Percentiles rank a stretch among this genome's conserved stretches.
These are phyloP conservation scores for Diplogelasinospora grovesii DNA, from an alignment of 495 filamentous ascomycete species.

Conservation along the genomic window DNA sequence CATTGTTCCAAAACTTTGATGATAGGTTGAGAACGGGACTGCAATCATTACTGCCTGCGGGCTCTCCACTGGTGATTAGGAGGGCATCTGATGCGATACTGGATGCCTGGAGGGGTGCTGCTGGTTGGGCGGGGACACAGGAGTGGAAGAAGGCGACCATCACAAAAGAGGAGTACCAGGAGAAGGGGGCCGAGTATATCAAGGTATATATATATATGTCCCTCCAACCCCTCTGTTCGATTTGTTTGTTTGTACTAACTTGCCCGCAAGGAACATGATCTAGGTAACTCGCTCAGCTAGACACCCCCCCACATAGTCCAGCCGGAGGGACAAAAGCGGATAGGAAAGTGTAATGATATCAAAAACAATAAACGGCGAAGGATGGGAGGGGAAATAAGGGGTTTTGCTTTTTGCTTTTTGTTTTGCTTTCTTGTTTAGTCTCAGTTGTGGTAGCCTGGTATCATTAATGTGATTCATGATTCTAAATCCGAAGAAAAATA, in stretches of 20 bases:
- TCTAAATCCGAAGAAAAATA: too few relatives aligned
- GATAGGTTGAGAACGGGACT: conserved; percentile 71
- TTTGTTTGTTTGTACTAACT: background rate
- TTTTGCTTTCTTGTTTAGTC: too few relatives aligned
- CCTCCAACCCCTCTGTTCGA: background rate
- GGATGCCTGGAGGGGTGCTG: conserved; percentile 91
- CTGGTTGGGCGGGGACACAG: conserved; percentile 58
- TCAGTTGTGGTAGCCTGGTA: too few relatives aligned
- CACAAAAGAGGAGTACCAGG: conserved; percentile 68
- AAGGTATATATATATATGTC: conserved; percentile 49
- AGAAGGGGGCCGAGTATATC: conserved; percentile 80
- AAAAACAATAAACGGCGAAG: too few relatives aligned
- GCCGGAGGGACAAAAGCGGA: too few relatives aligned
- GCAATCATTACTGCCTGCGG: conserved; percentile 61
- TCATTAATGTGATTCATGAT: too few relatives aligned
- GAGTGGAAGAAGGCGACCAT: conserved; percentile 47
- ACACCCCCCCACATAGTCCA: too few relatives aligned
- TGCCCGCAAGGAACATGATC: conserved; percentile 61
- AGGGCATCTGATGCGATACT: conserved; percentile 65
- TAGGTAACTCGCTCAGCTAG: conserved; percentile 63
- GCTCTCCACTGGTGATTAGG: conserved; percentile 56
- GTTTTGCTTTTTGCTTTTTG: too few relatives aligned
- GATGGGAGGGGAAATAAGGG: too few relatives aligned
- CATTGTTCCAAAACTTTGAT: conserved; percentile 78
- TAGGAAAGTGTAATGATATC: too few relatives aligned